phyloP scores from a whole-genome alignment of 2,329 filamentous ascomycete species.

The Verticillium nubilum region DNA sequence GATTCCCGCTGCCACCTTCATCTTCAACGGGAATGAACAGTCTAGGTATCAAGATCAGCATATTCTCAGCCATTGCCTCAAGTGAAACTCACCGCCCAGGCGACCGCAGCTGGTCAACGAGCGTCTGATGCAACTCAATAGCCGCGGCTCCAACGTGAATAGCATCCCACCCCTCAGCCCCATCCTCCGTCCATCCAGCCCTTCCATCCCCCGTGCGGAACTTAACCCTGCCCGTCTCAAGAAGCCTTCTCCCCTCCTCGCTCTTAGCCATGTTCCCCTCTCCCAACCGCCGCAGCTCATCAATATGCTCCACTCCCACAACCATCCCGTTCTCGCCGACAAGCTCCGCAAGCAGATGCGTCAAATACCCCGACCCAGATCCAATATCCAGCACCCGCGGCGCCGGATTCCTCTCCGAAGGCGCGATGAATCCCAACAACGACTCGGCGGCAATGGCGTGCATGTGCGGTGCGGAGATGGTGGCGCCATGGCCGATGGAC shows the following conservation, averaged over 20 bases:
- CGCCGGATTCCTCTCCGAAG: constrained; percentile 24
- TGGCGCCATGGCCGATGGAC: constrained; percentile 48
- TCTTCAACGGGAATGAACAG: constrained; percentile 75
- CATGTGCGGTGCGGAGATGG: constrained; percentile 58
- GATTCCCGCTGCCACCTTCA: constrained; percentile 31
- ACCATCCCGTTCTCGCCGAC: constrained; percentile 50
- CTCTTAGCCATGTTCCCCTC: constrained; percentile 62
- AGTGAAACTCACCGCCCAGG: constrained; percentile 58
- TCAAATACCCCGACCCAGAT: constrained; percentile 76
- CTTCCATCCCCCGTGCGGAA: constrained; percentile 75
- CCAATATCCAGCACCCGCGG: constrained; percentile 67
- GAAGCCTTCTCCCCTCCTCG: constrained; percentile 48
- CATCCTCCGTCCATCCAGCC: constrained; percentile 54
- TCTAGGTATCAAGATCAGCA: constrained; percentile 26
- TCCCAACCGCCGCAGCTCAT: constrained; percentile 55
- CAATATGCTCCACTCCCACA: constrained; percentile 71
- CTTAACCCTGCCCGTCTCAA: constrained; percentile 59
- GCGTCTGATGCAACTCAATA: constrained; percentile 60
- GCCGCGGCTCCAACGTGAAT: constrained; percentile 95
- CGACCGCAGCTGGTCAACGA: constrained; percentile 71
- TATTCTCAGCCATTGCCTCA: constrained; percentile 3
- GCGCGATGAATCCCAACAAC: constrained; percentile 38
- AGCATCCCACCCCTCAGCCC: constrained; percentile 68
- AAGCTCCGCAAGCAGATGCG: constrained; percentile 79
- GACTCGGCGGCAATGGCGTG: constrained; percentile 49